phyloP scores from a whole-genome alignment of 495 filamentous ascomycete species.

The Talaromyces nanjingensis region DNA sequence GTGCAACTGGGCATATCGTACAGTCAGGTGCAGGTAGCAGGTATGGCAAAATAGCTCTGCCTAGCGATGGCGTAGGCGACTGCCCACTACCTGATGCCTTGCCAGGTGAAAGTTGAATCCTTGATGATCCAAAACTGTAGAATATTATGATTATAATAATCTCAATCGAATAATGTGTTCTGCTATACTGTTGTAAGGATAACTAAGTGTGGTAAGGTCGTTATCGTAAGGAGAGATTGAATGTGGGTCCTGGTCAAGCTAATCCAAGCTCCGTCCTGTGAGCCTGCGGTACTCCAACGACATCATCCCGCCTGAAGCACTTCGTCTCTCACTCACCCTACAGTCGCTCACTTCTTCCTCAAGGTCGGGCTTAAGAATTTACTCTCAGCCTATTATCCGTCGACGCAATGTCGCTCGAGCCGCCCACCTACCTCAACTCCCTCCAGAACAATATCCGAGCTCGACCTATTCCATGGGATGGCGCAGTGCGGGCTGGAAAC shows the following conservation, averaged over 20 bases:
- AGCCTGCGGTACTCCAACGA: background rate
- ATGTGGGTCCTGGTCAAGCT: background rate
- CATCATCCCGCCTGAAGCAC: slow-evolving; percentile 2
- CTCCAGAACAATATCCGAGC: slow-evolving; percentile 92
- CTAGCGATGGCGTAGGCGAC: background rate
- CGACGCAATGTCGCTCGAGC: slow-evolving; percentile 73
- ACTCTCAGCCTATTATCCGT: slow-evolving; percentile 1
- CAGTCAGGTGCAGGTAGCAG: background rate
- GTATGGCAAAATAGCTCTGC: background rate
- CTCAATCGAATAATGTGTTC: background rate
- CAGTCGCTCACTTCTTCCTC: background rate
- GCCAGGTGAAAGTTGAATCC: background rate
- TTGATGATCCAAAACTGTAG: background rate
- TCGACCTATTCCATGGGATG: slow-evolving; percentile 95
- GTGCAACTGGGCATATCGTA: background rate
- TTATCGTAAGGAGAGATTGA: background rate
- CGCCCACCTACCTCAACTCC: slow-evolving; percentile 81
- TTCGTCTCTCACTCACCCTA: background rate
- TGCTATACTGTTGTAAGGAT: background rate
- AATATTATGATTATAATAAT: background rate
- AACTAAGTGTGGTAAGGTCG: background rate
- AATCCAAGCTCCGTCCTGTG: background rate
- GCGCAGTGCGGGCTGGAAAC: slow-evolving; percentile 85
- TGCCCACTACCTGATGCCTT: background rate
- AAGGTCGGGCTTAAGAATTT: background rate